Conservation (phyloP, 495 filamentous ascomycete genomes). For the Penicillium goetzii region DNA sequence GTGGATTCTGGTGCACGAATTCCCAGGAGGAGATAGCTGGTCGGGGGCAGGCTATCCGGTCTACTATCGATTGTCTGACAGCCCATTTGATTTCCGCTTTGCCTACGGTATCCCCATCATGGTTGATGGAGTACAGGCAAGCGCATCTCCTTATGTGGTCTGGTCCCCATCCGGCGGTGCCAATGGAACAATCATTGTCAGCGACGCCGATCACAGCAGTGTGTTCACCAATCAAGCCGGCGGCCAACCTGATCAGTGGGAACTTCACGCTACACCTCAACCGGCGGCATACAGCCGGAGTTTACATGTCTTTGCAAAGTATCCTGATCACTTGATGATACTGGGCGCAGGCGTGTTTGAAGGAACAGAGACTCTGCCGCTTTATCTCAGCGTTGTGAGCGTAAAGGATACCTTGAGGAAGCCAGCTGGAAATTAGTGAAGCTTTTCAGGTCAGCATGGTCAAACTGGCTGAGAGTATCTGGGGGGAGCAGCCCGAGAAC, state of each 20-base stretch:
- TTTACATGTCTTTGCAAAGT: neutral
- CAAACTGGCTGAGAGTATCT: neutral
- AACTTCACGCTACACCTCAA: neutral
- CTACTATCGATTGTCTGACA: constrained; percentile 50
- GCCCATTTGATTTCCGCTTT: constrained; percentile 42
- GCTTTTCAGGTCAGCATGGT: too few species aligned
- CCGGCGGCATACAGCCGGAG: constrained; percentile 3
- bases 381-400: constrained; percentile 6
- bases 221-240: constrained; percentile 1
- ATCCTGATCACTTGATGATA: constrained; percentile 6
- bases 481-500: neutral
- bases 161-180: neutral
- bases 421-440: neutral
- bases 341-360: constrained; percentile 5
- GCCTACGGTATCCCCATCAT: constrained; percentile 26
- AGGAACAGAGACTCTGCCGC: neutral
- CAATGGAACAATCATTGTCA: constrained; percentile 4
- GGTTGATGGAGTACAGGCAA: constrained; percentile 48
- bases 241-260: constrained; percentile 7
- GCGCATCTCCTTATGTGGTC: constrained; percentile 10
- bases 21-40: constrained; percentile 34
- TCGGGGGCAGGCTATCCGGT: constrained; percentile 43
- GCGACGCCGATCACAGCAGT: constrained; percentile 6
- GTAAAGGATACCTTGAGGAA: neutral
- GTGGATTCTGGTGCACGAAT: constrained; percentile 63